phyloP scores from a whole-genome alignment of 345 rosid genomes.

The Physaria fendleri region DNA sequence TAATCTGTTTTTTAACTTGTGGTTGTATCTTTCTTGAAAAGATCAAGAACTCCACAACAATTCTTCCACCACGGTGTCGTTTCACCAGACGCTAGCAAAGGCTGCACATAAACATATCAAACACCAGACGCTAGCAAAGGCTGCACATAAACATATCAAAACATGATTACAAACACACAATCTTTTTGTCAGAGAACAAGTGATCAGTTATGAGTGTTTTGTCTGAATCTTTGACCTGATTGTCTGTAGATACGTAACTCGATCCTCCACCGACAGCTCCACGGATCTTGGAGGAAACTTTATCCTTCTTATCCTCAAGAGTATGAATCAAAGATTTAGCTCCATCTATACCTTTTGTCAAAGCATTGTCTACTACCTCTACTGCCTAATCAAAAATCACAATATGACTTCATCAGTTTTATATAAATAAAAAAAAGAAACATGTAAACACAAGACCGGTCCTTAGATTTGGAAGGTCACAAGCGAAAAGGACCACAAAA shows the following conservation, averaged over 20 bases:
- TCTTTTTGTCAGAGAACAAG: neutral
- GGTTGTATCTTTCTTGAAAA: slow-evolving; percentile 20
- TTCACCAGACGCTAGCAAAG: slow-evolving; percentile 19
- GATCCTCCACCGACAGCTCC: slow-evolving; percentile 29
- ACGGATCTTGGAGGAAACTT: slow-evolving; percentile 23
- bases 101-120: too few relatives aligned
- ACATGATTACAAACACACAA: slow-evolving; percentile 4
- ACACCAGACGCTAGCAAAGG: slow-evolving; percentile 22
- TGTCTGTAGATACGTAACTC: slow-evolving; percentile 26
- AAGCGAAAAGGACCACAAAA: too few relatives aligned
- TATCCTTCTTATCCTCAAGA: slow-evolving; percentile 17
- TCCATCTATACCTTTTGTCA: slow-evolving; percentile 27
- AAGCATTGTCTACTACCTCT: slow-evolving; percentile 16
- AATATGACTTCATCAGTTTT: too few relatives aligned
- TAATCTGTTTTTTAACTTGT: neutral
- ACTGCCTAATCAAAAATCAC: slow-evolving; percentile 12
- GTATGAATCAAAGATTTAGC: slow-evolving; percentile 7
- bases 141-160: slow-evolving; percentile 22
- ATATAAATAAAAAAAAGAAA: too few relatives aligned
- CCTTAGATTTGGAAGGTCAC: too few relatives aligned
- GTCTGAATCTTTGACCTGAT: slow-evolving; percentile 14
- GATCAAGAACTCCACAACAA: slow-evolving; percentile 37
- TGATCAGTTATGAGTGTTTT: too few relatives aligned
- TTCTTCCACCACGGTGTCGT: slow-evolving; percentile 35
- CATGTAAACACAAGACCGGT: too few relatives aligned